Percentiles rank a stretch among this genome's conserved stretches.
Evolutionary conservation across 1,139 yeast genomes (phyloP).

Genomic region (Blastobotrys ciferrii): DNA sequence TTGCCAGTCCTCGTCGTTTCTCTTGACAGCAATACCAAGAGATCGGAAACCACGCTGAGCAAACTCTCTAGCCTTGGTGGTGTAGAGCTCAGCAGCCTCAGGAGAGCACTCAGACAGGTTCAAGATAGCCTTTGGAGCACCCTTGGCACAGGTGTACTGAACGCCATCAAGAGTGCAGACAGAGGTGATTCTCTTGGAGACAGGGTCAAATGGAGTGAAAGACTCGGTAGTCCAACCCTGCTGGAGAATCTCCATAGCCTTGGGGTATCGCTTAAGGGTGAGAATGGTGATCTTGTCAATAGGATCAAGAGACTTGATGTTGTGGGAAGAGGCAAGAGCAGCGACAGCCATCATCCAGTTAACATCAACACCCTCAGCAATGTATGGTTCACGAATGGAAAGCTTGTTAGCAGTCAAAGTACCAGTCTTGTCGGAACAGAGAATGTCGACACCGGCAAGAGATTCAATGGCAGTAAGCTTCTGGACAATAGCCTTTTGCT

Average conservation of each 20-base stretch:
- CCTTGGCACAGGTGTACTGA: constrained; percentile 93
- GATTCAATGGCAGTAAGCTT: constrained; percentile 98
- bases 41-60: constrained; percentile 99
- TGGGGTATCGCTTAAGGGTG: constrained; percentile 55
- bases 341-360: constrained; percentile 73
- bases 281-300: constrained; percentile 60
- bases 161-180: constrained; percentile 96
- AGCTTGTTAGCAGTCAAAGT: constrained; percentile 89
- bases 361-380: constrained; percentile 63
- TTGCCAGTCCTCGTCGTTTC: constrained; percentile 99
- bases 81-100: constrained; percentile 91
- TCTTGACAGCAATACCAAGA: constrained; percentile 97
- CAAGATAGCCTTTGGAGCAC: constrained; percentile 98
- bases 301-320: constrained; percentile 71
- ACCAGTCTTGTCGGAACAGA: constrained; percentile 99
- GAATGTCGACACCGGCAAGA: constrained; percentile 97
- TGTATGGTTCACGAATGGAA: constrained; percentile 60
- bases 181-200: constrained; percentile 94
- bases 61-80: constrained; percentile 95
- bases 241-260: constrained; percentile 92
- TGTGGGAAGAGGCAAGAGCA: constrained; percentile 68
- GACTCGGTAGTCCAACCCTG: constrained; percentile 88
- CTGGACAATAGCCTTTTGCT: constrained; percentile 98
- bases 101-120: constrained; percentile 96
- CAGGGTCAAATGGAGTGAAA: constrained; percentile 98